Conservation (phyloP, 23 red algal species). For the Gracilariopsis chorda region DNA sequence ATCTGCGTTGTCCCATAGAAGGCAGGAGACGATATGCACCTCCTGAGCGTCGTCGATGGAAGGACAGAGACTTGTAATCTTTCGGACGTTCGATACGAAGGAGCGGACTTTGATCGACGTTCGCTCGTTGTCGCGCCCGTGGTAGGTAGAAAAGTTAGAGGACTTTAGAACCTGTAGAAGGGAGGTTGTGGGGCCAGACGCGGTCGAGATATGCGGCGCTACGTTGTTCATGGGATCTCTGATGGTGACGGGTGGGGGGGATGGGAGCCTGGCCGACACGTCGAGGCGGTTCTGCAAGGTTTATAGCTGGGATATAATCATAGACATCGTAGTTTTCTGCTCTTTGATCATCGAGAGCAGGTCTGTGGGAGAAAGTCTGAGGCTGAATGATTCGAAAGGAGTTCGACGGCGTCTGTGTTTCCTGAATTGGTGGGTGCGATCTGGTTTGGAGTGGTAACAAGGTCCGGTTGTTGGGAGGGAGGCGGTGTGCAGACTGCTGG, state of each 20-base stretch:
- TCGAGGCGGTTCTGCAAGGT: neutral
- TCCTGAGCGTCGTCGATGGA: neutral
- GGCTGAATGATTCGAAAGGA: too few relatives aligned
- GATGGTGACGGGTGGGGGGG: too few relatives aligned
- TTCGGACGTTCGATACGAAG: neutral
- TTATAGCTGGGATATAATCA: neutral
- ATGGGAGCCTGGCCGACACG: neutral
- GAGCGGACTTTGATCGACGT: neutral
- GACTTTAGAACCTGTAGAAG: neutral
- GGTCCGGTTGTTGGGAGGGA: too few relatives aligned
- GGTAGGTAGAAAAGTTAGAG: neutral
- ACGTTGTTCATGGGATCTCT: too few relatives aligned
- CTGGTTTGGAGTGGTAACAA: too few relatives aligned
- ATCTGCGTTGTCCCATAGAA: neutral
- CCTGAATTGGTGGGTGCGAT: too few relatives aligned
- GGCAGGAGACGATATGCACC: neutral
- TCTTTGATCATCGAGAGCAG: neutral
- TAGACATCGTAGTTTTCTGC: neutral
- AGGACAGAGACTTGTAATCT: neutral
- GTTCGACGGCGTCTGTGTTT: too few relatives aligned
- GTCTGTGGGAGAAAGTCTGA: too few relatives aligned
- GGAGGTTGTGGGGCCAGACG: neutral
- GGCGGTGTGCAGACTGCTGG: too few relatives aligned
- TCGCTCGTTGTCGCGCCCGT: neutral
- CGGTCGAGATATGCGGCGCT: neutral